Base-by-base conservation (phyloP, 257 asterid genomes). In the Petunia axillaris region DNA sequence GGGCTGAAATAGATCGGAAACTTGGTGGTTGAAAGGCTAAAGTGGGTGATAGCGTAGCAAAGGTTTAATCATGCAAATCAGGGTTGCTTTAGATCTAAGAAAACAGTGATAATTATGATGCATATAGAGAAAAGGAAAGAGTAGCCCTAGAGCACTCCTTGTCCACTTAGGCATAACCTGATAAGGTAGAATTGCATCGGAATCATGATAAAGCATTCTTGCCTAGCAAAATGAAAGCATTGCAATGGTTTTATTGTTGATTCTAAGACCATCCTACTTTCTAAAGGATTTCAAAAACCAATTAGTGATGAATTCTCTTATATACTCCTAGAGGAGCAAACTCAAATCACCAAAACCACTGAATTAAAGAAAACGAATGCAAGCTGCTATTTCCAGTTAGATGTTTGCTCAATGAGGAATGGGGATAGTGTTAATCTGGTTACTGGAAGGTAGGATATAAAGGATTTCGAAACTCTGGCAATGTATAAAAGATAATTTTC, bases 241-340 rank as follows among this genome's bases (percentile, higher is more conserved):
- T 25, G 25, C 25, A 10, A 71, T 25, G 59, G 43, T 48, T 70
- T 70, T 70, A 10, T 46, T 46, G 41, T 0, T 46, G 59, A 25
- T 70, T 44, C 58, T 48, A 14, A 4, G 59, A 70, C 10, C 77
- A 70, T 70, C 38, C 77, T 70, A 70, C 77, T 46, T 70, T 16
- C 16, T 70, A 46, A 48, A 44, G 58, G 77, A 9, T 48, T 25
- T 46, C 77, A 46, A 2, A 9, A 44, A 11, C 59, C 16, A 14
- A 48, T 0, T 46, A 46, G 59, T 41, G 60, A 48, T 71, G 60
- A 25, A 70, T 59, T 71, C 43, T 25, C 39, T 46, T 25, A 70
- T 70, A 5, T 25, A 25, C 25, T 70, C 43, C 35, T 48, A 71
- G 77, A 43, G 5, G 16, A 25, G 77, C 11, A 14, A 70, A 71